Base-by-base conservation (phyloP, 164 flowering plant genomes). In the Dillenia suffruticosa region DNA sequence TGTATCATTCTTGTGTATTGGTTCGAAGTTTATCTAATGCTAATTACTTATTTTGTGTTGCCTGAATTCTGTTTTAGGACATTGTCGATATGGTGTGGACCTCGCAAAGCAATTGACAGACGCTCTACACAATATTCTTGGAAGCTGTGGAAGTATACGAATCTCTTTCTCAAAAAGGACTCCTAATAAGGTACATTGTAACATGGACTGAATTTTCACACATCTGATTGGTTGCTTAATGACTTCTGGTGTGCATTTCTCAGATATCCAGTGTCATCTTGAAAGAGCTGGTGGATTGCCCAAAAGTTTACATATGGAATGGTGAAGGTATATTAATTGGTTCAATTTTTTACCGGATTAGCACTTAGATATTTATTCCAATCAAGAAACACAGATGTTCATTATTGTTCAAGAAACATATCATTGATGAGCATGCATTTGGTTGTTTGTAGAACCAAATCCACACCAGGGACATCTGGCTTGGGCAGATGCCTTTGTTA, bases 401-500 rank as follows among this genome's bases (percentile, higher is more conserved):
- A 32, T 32, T 32, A 32, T 32, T 32, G 40, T 32, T 32, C 40
- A 32, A 32, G 40, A 32, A 26, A 32, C 40, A 32, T 32, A 32
- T 26, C 5, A 32, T 32, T 32, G 40, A 32, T 32, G 40, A 32
- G 40, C 40, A 32, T 32, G 40, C 40, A 32, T 32, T 32, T 32
- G 40, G 40, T 32, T 32, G 5, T 44, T 40, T 64, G 63, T 76
- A 94, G 99, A 78, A 65, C 93, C 93, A 72, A 91, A 92, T 76
- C 97, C 96, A 48, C 89, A 91, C 62, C 79, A 84, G 85, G 98
- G 96, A 47, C 90, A 92, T 82, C 79, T 92, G 55, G 96, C 98
- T 47, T 90, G 96, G 98, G 98, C 92, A 9, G 96, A 92, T 86
- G 88, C 97, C 64, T 94, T 91, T 78, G 84, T 94, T 57, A 63